These are phyloP conservation scores for Aspergillus fischeri DNA, from an alignment of 2,329 filamentous ascomycete genomes.

Conservation along the genomic window DNA sequence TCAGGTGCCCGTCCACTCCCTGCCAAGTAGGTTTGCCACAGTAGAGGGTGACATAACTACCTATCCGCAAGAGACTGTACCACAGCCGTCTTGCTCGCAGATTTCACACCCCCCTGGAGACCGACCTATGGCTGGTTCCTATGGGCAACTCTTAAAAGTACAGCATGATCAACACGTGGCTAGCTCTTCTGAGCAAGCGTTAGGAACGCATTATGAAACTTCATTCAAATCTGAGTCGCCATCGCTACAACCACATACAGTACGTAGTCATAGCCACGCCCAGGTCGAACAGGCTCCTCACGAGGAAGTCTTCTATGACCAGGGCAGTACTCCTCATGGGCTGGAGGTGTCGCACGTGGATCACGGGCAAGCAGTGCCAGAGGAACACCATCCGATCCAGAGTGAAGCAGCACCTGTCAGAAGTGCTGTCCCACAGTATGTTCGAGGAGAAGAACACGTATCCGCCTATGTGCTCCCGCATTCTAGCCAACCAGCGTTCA, in stretches of 20 bases:
- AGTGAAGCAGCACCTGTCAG: slow-evolving; percentile 16
- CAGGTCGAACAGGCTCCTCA: neutral
- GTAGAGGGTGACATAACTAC: neutral
- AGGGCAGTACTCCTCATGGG: neutral
- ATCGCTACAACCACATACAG: neutral
- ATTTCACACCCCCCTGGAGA: neutral
- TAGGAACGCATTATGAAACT: neutral
- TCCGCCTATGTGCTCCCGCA: slow-evolving; percentile 27
- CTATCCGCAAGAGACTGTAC: neutral
- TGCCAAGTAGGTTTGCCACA: neutral
- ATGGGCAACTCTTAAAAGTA: neutral
- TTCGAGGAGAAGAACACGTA: slow-evolving; percentile 42
- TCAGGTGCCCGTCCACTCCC: neutral
- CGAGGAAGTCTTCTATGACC: neutral
- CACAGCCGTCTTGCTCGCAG: neutral
- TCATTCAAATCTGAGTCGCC: too few relatives aligned
- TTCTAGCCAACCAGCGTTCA: slow-evolving; percentile 12
- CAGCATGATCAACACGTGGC: neutral
- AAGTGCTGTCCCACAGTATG: slow-evolving; percentile 43
- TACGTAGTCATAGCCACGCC: neutral
- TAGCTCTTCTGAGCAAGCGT: neutral
- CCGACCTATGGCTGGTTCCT: neutral
- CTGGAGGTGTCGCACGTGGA: neutral
- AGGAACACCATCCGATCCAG: neutral
- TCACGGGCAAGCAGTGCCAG: neutral